Base-by-base conservation (phyloP, 192 early-diverging fungal species). In the Chytriomyces confervae region DNA sequence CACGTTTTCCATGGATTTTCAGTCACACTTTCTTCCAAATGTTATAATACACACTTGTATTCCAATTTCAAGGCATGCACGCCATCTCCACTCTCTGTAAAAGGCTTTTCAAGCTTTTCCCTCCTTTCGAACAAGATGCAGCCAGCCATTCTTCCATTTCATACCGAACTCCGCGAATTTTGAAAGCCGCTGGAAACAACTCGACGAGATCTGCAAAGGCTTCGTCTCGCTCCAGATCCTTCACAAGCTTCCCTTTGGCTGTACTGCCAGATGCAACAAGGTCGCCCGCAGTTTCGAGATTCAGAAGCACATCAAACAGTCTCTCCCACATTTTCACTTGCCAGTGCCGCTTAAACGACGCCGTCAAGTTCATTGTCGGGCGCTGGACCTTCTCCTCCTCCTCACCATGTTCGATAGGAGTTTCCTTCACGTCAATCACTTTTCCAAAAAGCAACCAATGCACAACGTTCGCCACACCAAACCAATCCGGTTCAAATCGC, bases 401-500 rank as follows among this genome's bases (percentile, higher is more conserved):
- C 18, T 49, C 68, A 8, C 29, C 45, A 46, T 53, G 53, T 82
- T 61, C 49, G 24, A 61, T 53, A 53, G 48, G 47, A 7, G 77
- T 72, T 50, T 75, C 63, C 9, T 65, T 46, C 36, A 88, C 83
- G 60, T 82, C 72, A 76, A 89, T 81, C 51, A 87, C 84, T 65
- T 69, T 65, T 27, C 88, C 86, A 83, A 90, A 90, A 16, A 90
- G 65, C 29, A 90, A 44, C 48, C 83, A 80, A 66, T 88, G 83
- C 8, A 86, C 61, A 44, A 89, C 76, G 0, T 71, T 65, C 1
- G 86, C 88, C 10, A 77, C 79, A 66, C 84, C 87, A 75, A 87
- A 89, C 88, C 87, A 88, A 65, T 90, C 89, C 23, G 78, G 62
- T 64, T 90, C 86, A 71, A 83, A 90, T 49, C 44, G 80, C 72